These are phyloP conservation scores for Arachis monticola DNA, from an alignment of 331 rosid genomes.

Conservation along the genomic window DNA sequence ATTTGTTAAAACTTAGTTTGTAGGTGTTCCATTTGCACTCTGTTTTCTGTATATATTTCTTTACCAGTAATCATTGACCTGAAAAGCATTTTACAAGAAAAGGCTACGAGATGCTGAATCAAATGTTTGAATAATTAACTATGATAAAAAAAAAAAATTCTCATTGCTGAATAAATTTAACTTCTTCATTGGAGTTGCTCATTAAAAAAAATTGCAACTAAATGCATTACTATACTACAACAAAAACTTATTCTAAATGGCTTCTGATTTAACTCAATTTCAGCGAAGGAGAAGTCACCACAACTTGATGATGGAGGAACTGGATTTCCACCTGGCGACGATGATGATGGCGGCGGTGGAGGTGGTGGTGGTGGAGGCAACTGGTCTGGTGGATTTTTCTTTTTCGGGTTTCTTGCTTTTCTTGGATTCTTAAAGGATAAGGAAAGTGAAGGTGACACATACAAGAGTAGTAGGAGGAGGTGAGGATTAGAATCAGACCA, in stretches of 20 bases:
- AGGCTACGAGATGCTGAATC: background rate
- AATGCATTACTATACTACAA: constrained; percentile 10
- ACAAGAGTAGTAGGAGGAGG: constrained; percentile 64
- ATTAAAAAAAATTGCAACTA: background rate
- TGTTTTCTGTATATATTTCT: constrained; percentile 1
- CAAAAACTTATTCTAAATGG: constrained; percentile 21
- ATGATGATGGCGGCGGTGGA: constrained; percentile 86
- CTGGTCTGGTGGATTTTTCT: constrained; percentile 95
- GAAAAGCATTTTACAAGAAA: background rate
- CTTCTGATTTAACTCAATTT: constrained; percentile 29
- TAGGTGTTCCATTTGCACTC: constrained; percentile 19
- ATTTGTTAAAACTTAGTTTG: constrained; percentile 9
- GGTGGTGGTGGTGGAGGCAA: constrained; percentile 98
- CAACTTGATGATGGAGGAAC: constrained; percentile 74
- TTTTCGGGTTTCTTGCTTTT: constrained; percentile 94
- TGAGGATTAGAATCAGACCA: constrained; percentile 20
- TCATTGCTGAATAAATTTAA: background rate
- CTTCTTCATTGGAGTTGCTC: background rate
- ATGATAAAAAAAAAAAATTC: background rate
- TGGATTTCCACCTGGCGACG: constrained; percentile 93
- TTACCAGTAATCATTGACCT: constrained; percentile 12
- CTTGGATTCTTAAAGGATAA: constrained; percentile 86
- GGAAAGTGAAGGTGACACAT: constrained; percentile 66
- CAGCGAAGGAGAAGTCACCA: constrained; percentile 95
- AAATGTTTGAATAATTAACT: background rate